These are phyloP conservation scores for Gossypium laxum DNA, from an alignment of 441 rosid species.

Conservation along the genomic window DNA sequence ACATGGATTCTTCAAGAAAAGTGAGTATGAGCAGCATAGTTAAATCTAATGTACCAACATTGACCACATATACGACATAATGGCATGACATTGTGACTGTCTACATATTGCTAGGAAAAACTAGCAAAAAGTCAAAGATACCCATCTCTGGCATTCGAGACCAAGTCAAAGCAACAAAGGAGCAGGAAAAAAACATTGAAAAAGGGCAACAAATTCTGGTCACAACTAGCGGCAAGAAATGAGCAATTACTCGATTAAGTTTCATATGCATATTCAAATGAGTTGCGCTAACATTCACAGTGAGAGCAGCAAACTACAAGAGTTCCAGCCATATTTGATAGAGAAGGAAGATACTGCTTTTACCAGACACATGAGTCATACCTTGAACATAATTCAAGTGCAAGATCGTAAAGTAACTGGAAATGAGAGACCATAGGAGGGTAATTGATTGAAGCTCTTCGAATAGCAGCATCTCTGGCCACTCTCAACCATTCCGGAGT, in stretches of 20 bases:
- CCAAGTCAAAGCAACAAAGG: background rate
- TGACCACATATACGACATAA: background rate
- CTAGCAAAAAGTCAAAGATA: background rate
- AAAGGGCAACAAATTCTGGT: background rate
- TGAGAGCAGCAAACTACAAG: background rate
- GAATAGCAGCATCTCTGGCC: conserved; percentile 88
- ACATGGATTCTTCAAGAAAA: too few relatives aligned
- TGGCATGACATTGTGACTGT: background rate
- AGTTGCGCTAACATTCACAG: background rate
- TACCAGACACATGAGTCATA: conserved; percentile 22
- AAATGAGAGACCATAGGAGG: conserved; percentile 99
- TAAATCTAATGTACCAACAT: background rate
- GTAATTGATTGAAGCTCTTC: conserved; percentile 90
- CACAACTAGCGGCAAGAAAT: background rate
- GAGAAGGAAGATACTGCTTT: background rate
- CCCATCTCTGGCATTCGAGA: background rate
- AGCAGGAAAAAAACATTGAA: background rate
- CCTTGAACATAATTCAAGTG: conserved; percentile 72
- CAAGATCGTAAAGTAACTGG: conserved; percentile 93
- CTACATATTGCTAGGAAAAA: background rate
- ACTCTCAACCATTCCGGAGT: conserved; percentile 86
- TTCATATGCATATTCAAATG: conserved; percentile 9
- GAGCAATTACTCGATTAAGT: background rate
- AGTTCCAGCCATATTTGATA: background rate
- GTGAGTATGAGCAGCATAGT: too few relatives aligned